Evolutionary conservation across 2,329 filamentous ascomycete species (phyloP), one percentile per base, ranked within the genome.

Genomic region (Cryoendolithus antarcticus): DNA sequence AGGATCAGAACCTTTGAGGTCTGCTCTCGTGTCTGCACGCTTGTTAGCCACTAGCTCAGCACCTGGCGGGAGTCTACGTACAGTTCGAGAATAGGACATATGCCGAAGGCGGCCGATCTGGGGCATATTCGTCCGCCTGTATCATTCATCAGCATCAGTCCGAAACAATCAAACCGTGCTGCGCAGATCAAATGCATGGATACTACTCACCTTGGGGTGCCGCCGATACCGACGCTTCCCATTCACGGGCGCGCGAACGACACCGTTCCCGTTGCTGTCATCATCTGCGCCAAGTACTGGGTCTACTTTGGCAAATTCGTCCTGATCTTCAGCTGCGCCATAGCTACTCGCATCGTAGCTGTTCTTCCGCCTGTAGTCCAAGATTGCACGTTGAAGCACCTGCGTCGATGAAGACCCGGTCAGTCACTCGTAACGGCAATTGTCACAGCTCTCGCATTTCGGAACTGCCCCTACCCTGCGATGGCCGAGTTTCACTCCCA

Each of bases 71-170:
- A 7, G 11, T 3, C 5, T 27, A 69, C 79, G 65, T 60, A 84
- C 80, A 83, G 51, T 89, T 89, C 1, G 84, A 88, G 54, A 91
- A 91, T 10, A 89, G 72, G 9, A 89, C 84, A 61, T 89, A 89
- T 36, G 83, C 84, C 4, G 83, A 89, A 0, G 82, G 81, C 1
- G 84, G 82, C 15, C 83, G 70, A 53, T 88, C 82, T 2, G 84
- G 84, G 1, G 83, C 83, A 62, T 84, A 77, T 42, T 86, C 80
- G 49, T 91, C 84, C 3, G 82, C 70, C 75, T 85, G 53, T 21
- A 13, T 19, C 6, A 9, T 27, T 28, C 27, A 15, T 40, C 21
- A 40, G 19, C 8, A 3, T 7, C 2, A 5, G 15, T 3, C 5
- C 15, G 15, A 3, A 7, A 9, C 12, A 3, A 10, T 45, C 52